Conservation (phyloP, 257 asterid genomes). For the Linderniella brevidens region DNA sequence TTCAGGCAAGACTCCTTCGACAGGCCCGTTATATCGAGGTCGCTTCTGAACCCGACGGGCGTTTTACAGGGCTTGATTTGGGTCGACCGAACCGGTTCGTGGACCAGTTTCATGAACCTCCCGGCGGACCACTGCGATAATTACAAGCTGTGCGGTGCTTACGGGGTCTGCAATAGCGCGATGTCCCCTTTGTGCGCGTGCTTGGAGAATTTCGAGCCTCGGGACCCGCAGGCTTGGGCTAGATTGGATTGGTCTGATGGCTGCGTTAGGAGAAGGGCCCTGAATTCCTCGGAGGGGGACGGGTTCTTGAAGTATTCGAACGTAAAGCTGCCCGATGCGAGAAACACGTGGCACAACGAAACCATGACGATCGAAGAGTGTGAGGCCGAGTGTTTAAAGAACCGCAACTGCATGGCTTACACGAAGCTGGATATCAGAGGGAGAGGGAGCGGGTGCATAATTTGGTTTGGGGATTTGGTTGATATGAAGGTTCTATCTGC, state of each 20-base stretch:
- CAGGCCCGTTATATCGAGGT: conserved; percentile 5
- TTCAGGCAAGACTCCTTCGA: conserved; percentile 4
- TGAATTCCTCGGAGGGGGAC: conserved; percentile 14
- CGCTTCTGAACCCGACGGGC: conserved; percentile 10
- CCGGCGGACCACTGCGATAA: conserved; percentile 23
- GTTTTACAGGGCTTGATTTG: conserved; percentile 12
- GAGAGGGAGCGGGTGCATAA: conserved; percentile 25
- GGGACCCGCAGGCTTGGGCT: conserved; percentile 7
- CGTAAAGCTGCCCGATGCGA: conserved; percentile 21
- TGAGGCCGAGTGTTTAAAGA: conserved; percentile 13
- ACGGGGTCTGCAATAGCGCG: conserved; percentile 17
- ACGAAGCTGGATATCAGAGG: conserved; percentile 13
- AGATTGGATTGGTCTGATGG: conserved; percentile 15
- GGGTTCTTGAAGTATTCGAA: conserved; percentile 12
- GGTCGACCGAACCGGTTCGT: conserved; percentile 10
- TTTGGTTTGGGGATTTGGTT: conserved; percentile 23
- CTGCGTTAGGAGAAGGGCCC: conserved; percentile 12
- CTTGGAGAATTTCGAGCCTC: conserved; percentile 18
- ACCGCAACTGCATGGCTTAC: conserved; percentile 32
- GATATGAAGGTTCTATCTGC: conserved; percentile 16
- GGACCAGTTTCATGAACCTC: conserved; percentile 12
- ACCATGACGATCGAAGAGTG: conserved; percentile 23
- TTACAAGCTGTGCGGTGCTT: conserved; percentile 25
- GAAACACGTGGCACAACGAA: conserved; percentile 11
- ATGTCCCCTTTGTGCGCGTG: conserved; percentile 20